Evolutionary conservation across 2,329 filamentous ascomycete species (phyloP).

Genomic region (Aulographum hederae): DNA sequence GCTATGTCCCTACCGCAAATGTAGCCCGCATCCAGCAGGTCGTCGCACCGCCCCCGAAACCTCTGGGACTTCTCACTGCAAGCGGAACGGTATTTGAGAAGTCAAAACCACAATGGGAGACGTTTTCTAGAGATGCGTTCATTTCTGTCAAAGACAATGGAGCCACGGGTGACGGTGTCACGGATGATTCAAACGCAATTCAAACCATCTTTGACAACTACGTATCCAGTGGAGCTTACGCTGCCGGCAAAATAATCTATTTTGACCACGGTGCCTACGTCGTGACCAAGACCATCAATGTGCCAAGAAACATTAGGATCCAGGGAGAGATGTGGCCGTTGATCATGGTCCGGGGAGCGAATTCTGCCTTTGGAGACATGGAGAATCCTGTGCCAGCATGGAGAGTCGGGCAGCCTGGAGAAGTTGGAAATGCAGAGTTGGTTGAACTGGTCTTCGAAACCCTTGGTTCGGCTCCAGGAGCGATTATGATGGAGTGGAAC

Average conservation of each 20-base stretch:
- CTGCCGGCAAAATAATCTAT: conserved; percentile 35
- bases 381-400: conserved; percentile 43
- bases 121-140: conserved; percentile 42
- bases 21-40: conserved; percentile 8
- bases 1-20: conserved; percentile 11
- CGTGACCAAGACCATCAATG: conserved; percentile 33
- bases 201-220: conserved; percentile 53
- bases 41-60: conserved; percentile 6
- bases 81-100: conserved; percentile 10
- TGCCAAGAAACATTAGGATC: conserved; percentile 56
- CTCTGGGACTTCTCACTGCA: conserved; percentile 5
- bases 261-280: conserved; percentile 39
- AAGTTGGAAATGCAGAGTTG: conserved; percentile 49
- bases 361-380: conserved; percentile 22
- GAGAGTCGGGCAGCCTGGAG: conserved; percentile 45
- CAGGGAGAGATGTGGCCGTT: conserved; percentile 73
- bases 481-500: conserved; percentile 58
- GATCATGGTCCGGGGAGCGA: conserved; percentile 56
- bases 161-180: conserved; percentile 64
- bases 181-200: conserved; percentile 70
- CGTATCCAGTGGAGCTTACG: conserved; percentile 9
- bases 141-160: conserved; percentile 34
- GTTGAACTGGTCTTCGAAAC: conserved; percentile 56
- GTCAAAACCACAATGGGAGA: conserved; percentile 19
- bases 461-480: conserved; percentile 46